A percentile compares a stretch with the other conserved stretches of the same genome.
phyloP scores from a whole-genome alignment of 345 rosid genomes.

The Toxicodendron radicans region DNA sequence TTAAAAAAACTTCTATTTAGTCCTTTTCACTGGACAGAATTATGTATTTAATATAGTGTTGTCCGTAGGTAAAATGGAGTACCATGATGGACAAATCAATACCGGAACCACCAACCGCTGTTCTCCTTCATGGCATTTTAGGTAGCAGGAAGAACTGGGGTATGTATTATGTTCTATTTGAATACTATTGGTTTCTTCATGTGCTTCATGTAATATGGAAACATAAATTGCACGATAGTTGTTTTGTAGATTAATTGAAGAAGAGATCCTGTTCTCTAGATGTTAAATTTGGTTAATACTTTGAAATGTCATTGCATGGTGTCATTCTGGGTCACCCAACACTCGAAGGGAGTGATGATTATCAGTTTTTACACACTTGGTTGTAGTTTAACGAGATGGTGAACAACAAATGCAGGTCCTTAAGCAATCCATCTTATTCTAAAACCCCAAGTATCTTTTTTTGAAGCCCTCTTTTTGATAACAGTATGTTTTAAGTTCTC shows the following conservation, averaged over 20 bases:
- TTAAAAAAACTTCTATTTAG: background rate
- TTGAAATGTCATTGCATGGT: background rate
- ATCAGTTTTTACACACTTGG: background rate
- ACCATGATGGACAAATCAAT: constrained; percentile 58
- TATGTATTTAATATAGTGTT: constrained; percentile 8
- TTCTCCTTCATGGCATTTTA: constrained; percentile 88
- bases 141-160: constrained; percentile 96
- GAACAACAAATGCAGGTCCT: background rate
- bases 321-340: too few relatives aligned
- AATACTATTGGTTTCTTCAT: background rate
- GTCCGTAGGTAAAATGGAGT: constrained; percentile 80
- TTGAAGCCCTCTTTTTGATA: too few relatives aligned
- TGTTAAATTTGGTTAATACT: background rate
- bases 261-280: background rate
- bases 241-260: background rate
- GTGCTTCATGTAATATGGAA: background rate
- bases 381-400: background rate
- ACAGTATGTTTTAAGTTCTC: background rate
- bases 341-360: background rate
- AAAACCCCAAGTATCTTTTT: background rate
- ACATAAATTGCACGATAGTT: background rate
- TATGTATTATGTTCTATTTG: constrained; percentile 30
- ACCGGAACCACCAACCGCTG: constrained; percentile 89
- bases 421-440: background rate
- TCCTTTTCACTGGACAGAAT: background rate